phyloP scores from a whole-genome alignment of 1,139 yeast genomes.

The Ogataea hybrid region DNA sequence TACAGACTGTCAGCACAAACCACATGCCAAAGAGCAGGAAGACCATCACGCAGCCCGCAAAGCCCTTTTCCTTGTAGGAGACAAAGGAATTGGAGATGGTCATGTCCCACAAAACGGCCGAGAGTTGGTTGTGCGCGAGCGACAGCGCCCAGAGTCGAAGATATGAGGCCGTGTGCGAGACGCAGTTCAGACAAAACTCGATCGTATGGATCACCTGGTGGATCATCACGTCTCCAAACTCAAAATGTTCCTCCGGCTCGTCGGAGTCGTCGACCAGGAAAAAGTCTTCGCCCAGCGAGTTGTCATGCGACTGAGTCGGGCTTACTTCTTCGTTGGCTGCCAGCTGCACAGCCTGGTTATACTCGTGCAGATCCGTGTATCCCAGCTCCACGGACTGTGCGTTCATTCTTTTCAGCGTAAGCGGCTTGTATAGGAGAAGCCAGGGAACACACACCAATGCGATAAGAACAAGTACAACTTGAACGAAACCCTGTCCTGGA shows the following conservation, averaged over 20 bases:
- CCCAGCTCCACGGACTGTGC: slow-evolving; percentile 27
- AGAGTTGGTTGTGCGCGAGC: too few species aligned
- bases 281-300: slow-evolving; percentile 25
- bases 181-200: slow-evolving; percentile 96
- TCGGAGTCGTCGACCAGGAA: slow-evolving; percentile 33
- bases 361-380: slow-evolving; percentile 25
- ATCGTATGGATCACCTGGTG: slow-evolving; percentile 98
- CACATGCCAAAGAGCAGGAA: too few species aligned
- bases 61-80: too few species aligned
- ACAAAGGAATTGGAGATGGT: too few species aligned
- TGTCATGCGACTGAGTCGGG: slow-evolving; percentile 18
- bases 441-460: too few species aligned
- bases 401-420: slow-evolving; percentile 54
- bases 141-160: slow-evolving; percentile 96
- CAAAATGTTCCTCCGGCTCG: slow-evolving; percentile 54
- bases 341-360: slow-evolving; percentile 13
- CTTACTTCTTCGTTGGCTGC: slow-evolving; percentile 27
- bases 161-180: slow-evolving; percentile 97
- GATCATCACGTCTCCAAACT: slow-evolving; percentile 90
- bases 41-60: too few species aligned
- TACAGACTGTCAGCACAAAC: too few species aligned
- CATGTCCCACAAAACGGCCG: too few species aligned
- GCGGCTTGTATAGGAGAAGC: slow-evolving; percentile 86
- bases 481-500: too few species aligned
- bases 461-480: too few species aligned